phyloP scores from a whole-genome alignment of 164 flowering plant species.

The Chimonanthus salicifolius region DNA sequence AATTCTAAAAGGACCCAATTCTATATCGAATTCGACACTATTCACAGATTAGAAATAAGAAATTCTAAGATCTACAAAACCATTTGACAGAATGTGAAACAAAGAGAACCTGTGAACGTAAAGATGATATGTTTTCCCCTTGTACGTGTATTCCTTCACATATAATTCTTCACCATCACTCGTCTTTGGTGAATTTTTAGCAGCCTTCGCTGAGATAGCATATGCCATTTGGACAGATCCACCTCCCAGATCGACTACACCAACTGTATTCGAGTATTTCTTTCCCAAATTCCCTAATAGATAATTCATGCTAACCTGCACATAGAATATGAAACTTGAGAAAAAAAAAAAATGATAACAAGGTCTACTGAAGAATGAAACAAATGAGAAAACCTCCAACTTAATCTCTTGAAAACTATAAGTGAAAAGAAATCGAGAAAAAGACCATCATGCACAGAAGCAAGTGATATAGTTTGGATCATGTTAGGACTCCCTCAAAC shows the following conservation, averaged over 20 bases:
- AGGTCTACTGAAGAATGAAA: neutral
- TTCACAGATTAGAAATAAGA: neutral
- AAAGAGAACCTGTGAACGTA: conserved; percentile 80
- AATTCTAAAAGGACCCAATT: neutral
- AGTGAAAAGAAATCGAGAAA: neutral
- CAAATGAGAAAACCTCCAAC: neutral
- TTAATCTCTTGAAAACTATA: too few species aligned
- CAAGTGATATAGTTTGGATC: neutral
- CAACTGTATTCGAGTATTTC: conserved; percentile 68
- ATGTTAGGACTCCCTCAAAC: neutral
- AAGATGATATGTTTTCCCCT: conserved; percentile 69
- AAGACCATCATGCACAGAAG: neutral
- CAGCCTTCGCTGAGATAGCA: conserved; percentile 79
- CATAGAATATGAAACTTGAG: conserved; percentile 2
- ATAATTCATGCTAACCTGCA: conserved; percentile 87
- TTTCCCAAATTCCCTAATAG: conserved; percentile 72
- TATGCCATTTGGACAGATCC: conserved; percentile 99
- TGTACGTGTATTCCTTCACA: conserved; percentile 73
- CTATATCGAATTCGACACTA: neutral
- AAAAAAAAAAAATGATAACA: neutral
- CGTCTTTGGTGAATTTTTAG: conserved; percentile 63
- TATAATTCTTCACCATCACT: conserved; percentile 69
- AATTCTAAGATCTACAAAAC: neutral
- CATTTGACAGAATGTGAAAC: conserved; percentile 2
- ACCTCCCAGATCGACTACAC: conserved; percentile 96